A percentile compares a stretch with the other conserved stretches of the same genome.
These are phyloP conservation scores for Entomortierella lignicola DNA, from an alignment of 192 early-diverging fungal genomes.

Conservation along the genomic window DNA sequence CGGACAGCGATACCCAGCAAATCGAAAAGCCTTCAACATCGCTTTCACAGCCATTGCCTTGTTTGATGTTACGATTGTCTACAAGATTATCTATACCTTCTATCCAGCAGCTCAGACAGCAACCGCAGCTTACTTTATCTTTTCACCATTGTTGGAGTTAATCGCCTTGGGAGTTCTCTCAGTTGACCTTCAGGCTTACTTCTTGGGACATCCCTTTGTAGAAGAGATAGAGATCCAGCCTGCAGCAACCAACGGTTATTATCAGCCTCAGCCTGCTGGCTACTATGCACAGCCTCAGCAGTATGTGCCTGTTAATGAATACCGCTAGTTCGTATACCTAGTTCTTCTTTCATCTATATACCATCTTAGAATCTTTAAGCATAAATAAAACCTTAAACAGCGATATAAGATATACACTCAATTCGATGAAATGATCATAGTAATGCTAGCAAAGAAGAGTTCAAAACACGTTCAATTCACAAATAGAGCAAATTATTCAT, in stretches of 20 bases:
- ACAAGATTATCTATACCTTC: slow-evolving; percentile 32
- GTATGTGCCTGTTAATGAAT: too few species aligned
- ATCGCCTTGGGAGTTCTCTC: slow-evolving; percentile 2
- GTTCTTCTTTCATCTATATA: too few species aligned
- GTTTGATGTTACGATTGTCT: slow-evolving; percentile 21
- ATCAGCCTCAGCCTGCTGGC: too few species aligned
- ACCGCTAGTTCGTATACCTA: too few species aligned
- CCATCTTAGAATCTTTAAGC: too few species aligned
- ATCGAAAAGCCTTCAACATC: slow-evolving; percentile 1
- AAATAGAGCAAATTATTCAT: too few species aligned
- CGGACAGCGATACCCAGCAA: slow-evolving; percentile 1
- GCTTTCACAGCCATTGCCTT: background rate
- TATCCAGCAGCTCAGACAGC: background rate
- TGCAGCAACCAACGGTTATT: background rate
- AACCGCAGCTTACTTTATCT: slow-evolving; percentile 5
- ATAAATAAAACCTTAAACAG: too few species aligned
- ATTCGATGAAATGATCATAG: too few species aligned
- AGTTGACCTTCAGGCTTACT: slow-evolving; percentile 19
- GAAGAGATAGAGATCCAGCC: slow-evolving; percentile 3
- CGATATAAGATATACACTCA: too few species aligned
- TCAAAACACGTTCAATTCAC: too few species aligned
- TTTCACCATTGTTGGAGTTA: slow-evolving; percentile 26
- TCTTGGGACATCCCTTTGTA: slow-evolving; percentile 12
- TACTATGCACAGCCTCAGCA: too few species aligned
- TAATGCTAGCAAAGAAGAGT: too few species aligned